Conservation (phyloP, 371 early-diverging fungal species). For the Mortierella sp. region DNA sequence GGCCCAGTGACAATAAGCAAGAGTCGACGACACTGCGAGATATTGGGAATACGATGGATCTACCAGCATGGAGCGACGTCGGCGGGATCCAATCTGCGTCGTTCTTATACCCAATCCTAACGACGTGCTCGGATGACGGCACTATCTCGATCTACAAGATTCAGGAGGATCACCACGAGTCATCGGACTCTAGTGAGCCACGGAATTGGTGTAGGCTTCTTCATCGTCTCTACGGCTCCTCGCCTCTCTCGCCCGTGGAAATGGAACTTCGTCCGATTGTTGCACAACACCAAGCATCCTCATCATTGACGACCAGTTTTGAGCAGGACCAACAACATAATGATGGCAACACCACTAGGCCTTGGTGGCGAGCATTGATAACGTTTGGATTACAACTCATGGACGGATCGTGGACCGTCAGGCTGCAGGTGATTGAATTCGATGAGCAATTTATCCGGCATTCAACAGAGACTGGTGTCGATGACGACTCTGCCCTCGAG, state of each 20-base stretch:
- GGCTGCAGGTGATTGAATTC: constrained; percentile 50
- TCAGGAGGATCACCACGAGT: neutral
- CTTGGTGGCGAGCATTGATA: constrained; percentile 29
- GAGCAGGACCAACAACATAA: neutral
- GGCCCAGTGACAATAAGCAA: neutral
- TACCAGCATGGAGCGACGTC: constrained; percentile 27
- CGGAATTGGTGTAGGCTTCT: constrained; percentile 40
- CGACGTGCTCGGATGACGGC: constrained; percentile 32
- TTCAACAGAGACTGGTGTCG: constrained; percentile 33
- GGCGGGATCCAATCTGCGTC: constrained; percentile 33
- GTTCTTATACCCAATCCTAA: constrained; percentile 39
- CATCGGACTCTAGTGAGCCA: neutral
- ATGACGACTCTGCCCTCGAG: neutral
- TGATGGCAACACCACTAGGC: neutral
- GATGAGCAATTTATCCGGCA: constrained; percentile 28
- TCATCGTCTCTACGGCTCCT: constrained; percentile 40
- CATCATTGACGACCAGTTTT: neutral
- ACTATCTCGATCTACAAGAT: constrained; percentile 42
- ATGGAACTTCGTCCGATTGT: constrained; percentile 20
- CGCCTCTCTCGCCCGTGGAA: constrained; percentile 33
- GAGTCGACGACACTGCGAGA: constrained; percentile 6
- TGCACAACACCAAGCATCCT: neutral
- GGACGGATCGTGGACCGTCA: constrained; percentile 52
- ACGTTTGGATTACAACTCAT: constrained; percentile 43
- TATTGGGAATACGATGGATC: constrained; percentile 29